Evolutionary conservation across 2,329 filamentous ascomycete genomes (phyloP).

Genomic region (Botrytis sinoallii): DNA sequence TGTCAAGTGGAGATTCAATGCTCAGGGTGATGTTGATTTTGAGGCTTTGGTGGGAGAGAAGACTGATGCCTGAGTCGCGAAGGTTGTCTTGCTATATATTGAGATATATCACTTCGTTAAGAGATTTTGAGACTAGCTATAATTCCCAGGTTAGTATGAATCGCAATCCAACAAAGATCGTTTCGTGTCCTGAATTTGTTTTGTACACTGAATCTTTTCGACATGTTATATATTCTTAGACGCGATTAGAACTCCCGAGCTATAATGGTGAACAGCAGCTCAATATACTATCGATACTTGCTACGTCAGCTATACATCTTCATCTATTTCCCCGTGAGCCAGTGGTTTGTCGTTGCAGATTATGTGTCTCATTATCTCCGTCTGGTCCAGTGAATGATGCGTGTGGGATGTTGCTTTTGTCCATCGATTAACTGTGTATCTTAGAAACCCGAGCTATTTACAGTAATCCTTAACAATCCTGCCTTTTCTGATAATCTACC

Average conservation of each 20-base stretch:
- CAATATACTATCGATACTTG: background rate
- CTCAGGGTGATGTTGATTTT: conserved; percentile 20
- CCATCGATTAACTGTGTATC: background rate
- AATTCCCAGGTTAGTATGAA: background rate
- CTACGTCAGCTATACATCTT: background rate
- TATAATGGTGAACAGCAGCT: no score
- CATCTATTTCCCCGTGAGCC: background rate
- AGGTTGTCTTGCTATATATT: background rate
- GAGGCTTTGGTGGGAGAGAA: conserved; percentile 20
- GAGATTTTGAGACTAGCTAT: background rate
- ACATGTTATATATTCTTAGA: background rate
- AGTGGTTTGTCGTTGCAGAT: background rate
- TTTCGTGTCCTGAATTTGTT: background rate
- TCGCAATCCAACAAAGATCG: background rate
- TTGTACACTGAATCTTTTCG: background rate
- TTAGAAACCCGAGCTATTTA: background rate
- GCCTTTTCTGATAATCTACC: background rate
- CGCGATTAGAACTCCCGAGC: no score
- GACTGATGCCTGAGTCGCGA: background rate
- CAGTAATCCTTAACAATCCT: background rate
- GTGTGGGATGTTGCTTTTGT: background rate
- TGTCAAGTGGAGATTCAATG: conserved; percentile 31
- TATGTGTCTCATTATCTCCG: no score
- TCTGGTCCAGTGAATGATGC: background rate
- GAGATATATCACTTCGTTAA: background rate